Evolutionary conservation across 2,329 filamentous ascomycete genomes (phyloP), one percentile per base, ranked within the genome.

Genomic region (Talaromyces sp.): DNA sequence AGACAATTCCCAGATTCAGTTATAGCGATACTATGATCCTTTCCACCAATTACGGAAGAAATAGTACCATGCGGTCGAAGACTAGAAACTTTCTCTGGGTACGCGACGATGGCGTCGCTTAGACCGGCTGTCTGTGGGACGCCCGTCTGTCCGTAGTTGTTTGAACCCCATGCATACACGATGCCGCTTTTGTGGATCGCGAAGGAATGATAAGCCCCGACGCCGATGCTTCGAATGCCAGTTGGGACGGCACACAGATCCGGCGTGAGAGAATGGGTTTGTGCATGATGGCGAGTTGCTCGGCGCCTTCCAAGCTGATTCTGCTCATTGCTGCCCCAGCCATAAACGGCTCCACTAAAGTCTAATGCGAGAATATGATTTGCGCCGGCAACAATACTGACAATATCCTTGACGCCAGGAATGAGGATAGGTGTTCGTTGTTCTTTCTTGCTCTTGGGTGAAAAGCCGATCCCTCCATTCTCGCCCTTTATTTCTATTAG

Each of bases 11-110:
- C 47, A 3, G 14, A 13, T 17, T 49, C 47, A 24, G 47, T 49
- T 36, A 49, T 20, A 33, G 47, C 47, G 17, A 42, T 49, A 14
- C 47, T 49, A 9, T 49, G 47, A 35, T 49, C 47, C 13, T 49
- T 42, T 14, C 37, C 47, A 22, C 47, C 37, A n/a, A 20, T 16
- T 2, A 49, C 41, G n/a, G 47, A 49, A 13, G 19, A 10, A 22
- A 49, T 24, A 13, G 16, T 11, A 19, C 11, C 37, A 42, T 42
- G 14, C 29, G 10, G 39, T 11, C 24, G 30, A 14, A 49, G n/a
- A 16, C 10, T 2, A 6, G 19, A 27, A 17, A 49, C 37, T 29
- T 49, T 42, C 16, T 9, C 22, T 10, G 47, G 47, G 33, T 49
- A 49, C 3, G 37, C 1, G 11, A 49, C 37, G 16, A 32, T 42